Evolutionary conservation across 2,329 filamentous ascomycete species (phyloP), one percentile per base, ranked within the genome.

Genomic region (Fusarium veterinarium): DNA sequence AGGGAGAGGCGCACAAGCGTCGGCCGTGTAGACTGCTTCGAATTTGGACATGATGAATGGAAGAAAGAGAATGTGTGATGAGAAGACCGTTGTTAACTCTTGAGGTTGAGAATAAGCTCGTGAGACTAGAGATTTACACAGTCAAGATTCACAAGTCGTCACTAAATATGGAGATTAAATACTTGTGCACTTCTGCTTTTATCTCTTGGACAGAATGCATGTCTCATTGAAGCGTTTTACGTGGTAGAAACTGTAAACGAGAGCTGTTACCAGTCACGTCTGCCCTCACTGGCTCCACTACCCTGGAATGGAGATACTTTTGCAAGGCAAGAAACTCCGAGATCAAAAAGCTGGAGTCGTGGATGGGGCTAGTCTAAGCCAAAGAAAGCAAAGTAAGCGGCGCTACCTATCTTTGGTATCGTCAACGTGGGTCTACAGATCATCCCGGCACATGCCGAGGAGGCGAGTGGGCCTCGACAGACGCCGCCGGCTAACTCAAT

Each of bases 51-150:
- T 64, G 8, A 5, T 35, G n/a, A 14, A 33, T 12, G 2, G 10
- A 2, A 13, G 7, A 8, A 13, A 12, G 8, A 13, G 11, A 20
- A 8, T 12, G 37, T 20, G 16, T 17, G 1, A 37, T 6, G 9
- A 4, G 16, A 14, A 33, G 31, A 13, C 13, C 13, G 5, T 1
- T 4, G 16, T 19, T 9, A 17, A 37, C 9, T 37, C 9, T 23
- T 10, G n/a, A 23, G 0, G 1, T 9, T 5, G 17, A 19, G 2
- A 30, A 28, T 9, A 17, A 2, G 4, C 8, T 28, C 8, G 7
- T 28, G 5, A 13, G 11, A 30, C 12, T 7, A 0, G 5, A 5
- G 6, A 7, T 28, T 30, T n/a, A 4, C 17, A 6, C n/a, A 4
- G 2, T 23, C 1, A 23, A 33, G 20, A 31, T 6, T 48, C 7